Conservation (phyloP, 1,284 basidiomycete genomes). For the Ustilago sp. region DNA sequence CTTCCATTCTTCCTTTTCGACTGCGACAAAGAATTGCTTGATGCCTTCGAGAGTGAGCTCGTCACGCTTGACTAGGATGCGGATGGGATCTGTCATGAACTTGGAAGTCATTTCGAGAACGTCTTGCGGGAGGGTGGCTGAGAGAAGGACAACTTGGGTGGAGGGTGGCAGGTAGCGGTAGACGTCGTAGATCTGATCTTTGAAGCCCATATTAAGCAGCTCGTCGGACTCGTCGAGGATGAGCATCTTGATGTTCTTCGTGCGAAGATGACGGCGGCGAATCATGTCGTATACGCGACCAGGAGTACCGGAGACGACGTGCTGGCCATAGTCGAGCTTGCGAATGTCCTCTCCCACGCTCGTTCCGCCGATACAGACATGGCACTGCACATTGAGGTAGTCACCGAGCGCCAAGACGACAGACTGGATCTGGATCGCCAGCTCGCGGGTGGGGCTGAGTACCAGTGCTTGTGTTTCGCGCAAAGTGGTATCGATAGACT, state of each 20-base stretch:
- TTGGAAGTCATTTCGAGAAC: slow-evolving; percentile 99
- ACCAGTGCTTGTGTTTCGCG: slow-evolving; percentile 97
- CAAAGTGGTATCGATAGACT: slow-evolving; percentile 91
- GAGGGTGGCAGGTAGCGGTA: slow-evolving; percentile 98
- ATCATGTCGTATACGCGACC: slow-evolving; percentile 99
- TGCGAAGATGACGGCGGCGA: slow-evolving; percentile 88
- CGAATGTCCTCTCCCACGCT: slow-evolving; percentile 98
- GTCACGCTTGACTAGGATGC: slow-evolving; percentile 99
- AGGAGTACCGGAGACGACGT: slow-evolving; percentile 96
- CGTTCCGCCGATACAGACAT: slow-evolving; percentile 98
- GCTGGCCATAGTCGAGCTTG: slow-evolving; percentile 97
- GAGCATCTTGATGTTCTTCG: slow-evolving; percentile 99
- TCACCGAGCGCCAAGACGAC: slow-evolving; percentile 96
- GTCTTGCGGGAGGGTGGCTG: slow-evolving; percentile 95
- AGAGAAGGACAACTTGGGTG: slow-evolving; percentile 95
- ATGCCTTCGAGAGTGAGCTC: slow-evolving; percentile 99
- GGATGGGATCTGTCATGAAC: slow-evolving; percentile 99
- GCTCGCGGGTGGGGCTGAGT: slow-evolving; percentile 77
- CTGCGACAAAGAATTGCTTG: slow-evolving; percentile 99
- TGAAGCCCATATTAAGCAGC: slow-evolving; percentile 97
- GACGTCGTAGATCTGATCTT: slow-evolving; percentile 99
- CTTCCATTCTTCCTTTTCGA: slow-evolving; percentile 99
- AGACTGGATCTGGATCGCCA: slow-evolving; percentile 91
- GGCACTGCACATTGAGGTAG: slow-evolving; percentile 99
- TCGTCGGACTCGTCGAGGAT: slow-evolving; percentile 98